Conservation (phyloP, 2,329 filamentous ascomycete species). For the Penicillium sp. region DNA sequence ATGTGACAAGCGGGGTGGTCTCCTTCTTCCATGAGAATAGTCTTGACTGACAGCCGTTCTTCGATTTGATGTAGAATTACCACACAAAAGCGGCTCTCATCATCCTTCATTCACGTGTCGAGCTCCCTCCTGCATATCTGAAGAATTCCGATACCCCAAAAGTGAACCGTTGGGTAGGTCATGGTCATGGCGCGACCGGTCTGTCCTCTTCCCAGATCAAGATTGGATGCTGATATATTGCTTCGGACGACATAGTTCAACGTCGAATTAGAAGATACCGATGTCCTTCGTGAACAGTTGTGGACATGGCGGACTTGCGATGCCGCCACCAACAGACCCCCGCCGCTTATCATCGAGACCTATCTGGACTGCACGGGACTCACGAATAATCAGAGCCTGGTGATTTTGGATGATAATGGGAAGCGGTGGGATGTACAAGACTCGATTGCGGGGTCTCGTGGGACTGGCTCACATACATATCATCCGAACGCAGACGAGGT, state of each 20-base stretch:
- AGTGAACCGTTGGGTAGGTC: slow-evolving; percentile 84
- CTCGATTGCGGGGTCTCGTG: slow-evolving; percentile 71
- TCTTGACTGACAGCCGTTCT: slow-evolving; percentile 25
- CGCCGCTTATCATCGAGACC: slow-evolving; percentile 86
- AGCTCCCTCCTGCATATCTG: slow-evolving; percentile 64
- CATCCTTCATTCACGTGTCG: slow-evolving; percentile 80
- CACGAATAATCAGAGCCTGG: slow-evolving; percentile 82
- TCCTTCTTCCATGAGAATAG: neutral
- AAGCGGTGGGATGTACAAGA: slow-evolving; percentile 93
- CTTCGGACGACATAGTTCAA: slow-evolving; percentile 73
- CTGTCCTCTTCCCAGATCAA: neutral
- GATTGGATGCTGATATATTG: slow-evolving; percentile 7
- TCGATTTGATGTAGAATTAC: slow-evolving; percentile 71
- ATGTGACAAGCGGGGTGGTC: slow-evolving; percentile 31
- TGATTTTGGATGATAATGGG: slow-evolving; percentile 84
- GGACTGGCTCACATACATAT: slow-evolving; percentile 47
- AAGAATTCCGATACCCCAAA: slow-evolving; percentile 66
- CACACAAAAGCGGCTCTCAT: slow-evolving; percentile 85
- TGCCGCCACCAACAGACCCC: slow-evolving; percentile 76
- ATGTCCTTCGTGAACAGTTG: slow-evolving; percentile 82
- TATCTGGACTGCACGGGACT: slow-evolving; percentile 82
- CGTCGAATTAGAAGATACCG: slow-evolving; percentile 90
- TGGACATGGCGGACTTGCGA: slow-evolving; percentile 81
- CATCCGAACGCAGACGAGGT: slow-evolving; percentile 69
- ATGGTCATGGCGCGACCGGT: slow-evolving; percentile 25